These are phyloP conservation scores for Aspergillus texensis DNA, from an alignment of 2,329 filamentous ascomycete species.

Conservation along the genomic window DNA sequence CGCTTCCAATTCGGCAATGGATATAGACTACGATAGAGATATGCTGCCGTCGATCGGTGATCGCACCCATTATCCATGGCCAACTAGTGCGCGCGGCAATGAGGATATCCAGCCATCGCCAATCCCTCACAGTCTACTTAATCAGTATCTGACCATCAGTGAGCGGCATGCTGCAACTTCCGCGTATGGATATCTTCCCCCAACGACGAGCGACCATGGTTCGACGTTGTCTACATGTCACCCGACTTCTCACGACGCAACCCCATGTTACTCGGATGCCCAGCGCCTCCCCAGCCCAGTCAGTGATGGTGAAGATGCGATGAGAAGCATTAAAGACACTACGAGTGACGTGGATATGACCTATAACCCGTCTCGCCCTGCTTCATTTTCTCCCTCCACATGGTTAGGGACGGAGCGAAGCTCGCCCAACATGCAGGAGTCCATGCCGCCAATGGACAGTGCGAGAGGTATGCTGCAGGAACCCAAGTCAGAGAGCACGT, in stretches of 20 bases:
- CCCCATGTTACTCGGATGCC: slow-evolving; percentile 21
- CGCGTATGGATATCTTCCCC: slow-evolving; percentile 32
- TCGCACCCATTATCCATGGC: slow-evolving; percentile 20
- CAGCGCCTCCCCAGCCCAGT: slow-evolving; percentile 44
- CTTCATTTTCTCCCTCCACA: slow-evolving; percentile 5
- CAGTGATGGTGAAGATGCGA: slow-evolving; percentile 37
- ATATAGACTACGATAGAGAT: slow-evolving; percentile 34
- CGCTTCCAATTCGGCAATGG: slow-evolving; percentile 25
- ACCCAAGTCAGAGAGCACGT: slow-evolving; percentile 2
- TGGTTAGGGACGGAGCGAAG: background rate
- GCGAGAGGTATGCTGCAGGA: background rate
- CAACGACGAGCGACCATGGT: slow-evolving; percentile 6
- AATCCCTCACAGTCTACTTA: slow-evolving; percentile 32
- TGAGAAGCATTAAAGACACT: slow-evolving; percentile 12
- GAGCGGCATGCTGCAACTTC: slow-evolving; percentile 33
- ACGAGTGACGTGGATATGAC: slow-evolving; percentile 24
- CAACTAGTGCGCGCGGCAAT: slow-evolving; percentile 20
- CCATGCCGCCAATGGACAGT: slow-evolving; percentile 4
- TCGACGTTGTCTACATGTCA: background rate
- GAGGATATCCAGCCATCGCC: slow-evolving; percentile 30
- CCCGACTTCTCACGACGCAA: background rate
- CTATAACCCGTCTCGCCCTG: slow-evolving; percentile 11
- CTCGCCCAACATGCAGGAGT: slow-evolving; percentile 7
- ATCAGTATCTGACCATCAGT: slow-evolving; percentile 35
- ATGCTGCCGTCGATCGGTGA: slow-evolving; percentile 19